Evolutionary conservation across 2,329 filamentous ascomycete genomes (phyloP).

Genomic region (Clarireedia monteithiana): DNA sequence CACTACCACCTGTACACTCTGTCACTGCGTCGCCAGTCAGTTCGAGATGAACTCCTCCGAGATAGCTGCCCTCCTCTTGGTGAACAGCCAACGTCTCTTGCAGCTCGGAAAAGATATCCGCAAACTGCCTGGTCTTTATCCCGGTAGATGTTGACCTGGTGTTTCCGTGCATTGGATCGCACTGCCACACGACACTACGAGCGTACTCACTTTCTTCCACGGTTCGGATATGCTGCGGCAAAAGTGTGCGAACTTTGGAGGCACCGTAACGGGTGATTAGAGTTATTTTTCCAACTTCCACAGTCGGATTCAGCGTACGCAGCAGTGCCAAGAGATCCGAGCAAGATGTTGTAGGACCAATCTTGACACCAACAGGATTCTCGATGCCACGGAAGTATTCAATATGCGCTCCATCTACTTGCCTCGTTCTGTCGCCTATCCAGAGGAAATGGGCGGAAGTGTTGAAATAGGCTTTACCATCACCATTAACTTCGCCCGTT

Average conservation of each 20-base stretch:
- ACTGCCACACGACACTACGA: slow-evolving; percentile 81
- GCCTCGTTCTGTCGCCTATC: slow-evolving; percentile 94
- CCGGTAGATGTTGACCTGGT: slow-evolving; percentile 61
- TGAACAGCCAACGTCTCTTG: slow-evolving; percentile 79
- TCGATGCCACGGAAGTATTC: slow-evolving; percentile 96
- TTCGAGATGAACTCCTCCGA: slow-evolving; percentile 92
- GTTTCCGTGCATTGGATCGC: slow-evolving; percentile 96
- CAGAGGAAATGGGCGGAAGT: slow-evolving; percentile 96
- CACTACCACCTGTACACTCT: slow-evolving; percentile 87
- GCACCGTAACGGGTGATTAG: slow-evolving; percentile 94
- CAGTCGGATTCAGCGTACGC: slow-evolving; percentile 72
- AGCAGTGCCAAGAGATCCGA: slow-evolving; percentile 73
- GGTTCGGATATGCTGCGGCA: slow-evolving; percentile 80
- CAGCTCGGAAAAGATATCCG: slow-evolving; percentile 82
- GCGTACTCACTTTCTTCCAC: slow-evolving; percentile 70
- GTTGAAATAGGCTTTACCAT: slow-evolving; percentile 65
- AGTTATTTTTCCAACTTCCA: slow-evolving; percentile 87
- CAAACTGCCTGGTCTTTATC: slow-evolving; percentile 89
- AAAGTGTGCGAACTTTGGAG: slow-evolving; percentile 61
- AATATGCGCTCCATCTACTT: slow-evolving; percentile 87
- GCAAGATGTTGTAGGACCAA: slow-evolving; percentile 76
- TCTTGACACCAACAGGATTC: slow-evolving; percentile 94
- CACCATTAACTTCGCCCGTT: slow-evolving; percentile 13
- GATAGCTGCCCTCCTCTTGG: slow-evolving; percentile 71
- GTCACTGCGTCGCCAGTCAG: slow-evolving; percentile 94